Evolutionary conservation across 2,329 filamentous ascomycete species (phyloP).

Genomic region (Tolypocladium inflatum): DNA sequence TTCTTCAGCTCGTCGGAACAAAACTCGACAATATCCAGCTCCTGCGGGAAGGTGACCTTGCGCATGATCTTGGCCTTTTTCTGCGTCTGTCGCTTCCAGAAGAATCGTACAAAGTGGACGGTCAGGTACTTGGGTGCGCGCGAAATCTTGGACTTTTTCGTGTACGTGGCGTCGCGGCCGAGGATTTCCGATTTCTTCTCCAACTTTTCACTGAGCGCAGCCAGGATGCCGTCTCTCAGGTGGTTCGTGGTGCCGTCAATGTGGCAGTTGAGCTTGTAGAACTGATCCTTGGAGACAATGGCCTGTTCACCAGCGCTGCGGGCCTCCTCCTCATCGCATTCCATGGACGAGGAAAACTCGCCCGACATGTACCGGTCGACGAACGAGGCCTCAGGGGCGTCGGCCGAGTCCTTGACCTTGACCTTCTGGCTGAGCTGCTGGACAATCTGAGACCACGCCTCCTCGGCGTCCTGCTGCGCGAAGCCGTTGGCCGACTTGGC

Average conservation of each 20-base stretch:
- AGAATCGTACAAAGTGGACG: constrained; percentile 96
- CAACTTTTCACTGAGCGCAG: constrained; percentile 75
- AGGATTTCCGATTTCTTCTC: constrained; percentile 80
- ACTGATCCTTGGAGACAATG: constrained; percentile 59
- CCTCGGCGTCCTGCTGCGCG: constrained; percentile 97
- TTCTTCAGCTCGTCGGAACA: constrained; percentile 84
- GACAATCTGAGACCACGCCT: constrained; percentile 95
- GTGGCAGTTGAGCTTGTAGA: constrained; percentile 93
- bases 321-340: constrained; percentile 75
- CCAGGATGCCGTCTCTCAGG: constrained; percentile 76
- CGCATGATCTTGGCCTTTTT: constrained; percentile 99
- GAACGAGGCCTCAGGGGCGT: constrained; percentile 54
- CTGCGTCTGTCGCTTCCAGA: constrained; percentile 89
- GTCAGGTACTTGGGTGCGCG: constrained; percentile 91
- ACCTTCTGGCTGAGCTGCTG: constrained; percentile 73
- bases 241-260: constrained; percentile 85
- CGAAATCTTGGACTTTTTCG: constrained; percentile 82
- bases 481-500: constrained; percentile 74
- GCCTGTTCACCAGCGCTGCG: constrained; percentile 65
- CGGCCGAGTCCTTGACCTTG: constrained; percentile 46
- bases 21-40: constrained; percentile 89
- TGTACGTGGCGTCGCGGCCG: constrained; percentile 73
- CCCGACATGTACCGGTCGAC: constrained; percentile 88
- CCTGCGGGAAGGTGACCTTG: constrained; percentile 92
- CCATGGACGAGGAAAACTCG: constrained; percentile 65